A percentile compares a stretch with the other conserved stretches of the same genome.
phyloP scores from a whole-genome alignment of 768 basidiomycete genomes.

The Tulasnella calospora region DNA sequence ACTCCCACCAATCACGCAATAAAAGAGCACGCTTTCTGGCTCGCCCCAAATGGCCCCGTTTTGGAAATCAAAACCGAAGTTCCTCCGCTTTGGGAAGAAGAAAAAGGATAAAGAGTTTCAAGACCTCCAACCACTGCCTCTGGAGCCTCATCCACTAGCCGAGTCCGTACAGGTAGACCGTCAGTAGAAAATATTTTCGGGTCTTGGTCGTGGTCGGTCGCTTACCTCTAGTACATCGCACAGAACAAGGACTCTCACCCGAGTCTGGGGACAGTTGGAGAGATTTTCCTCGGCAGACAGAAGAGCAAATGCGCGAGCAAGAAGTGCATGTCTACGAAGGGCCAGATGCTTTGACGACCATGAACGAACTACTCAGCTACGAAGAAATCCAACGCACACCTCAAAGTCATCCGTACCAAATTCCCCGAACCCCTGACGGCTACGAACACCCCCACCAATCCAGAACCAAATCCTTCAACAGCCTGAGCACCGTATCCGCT shows the following conservation, averaged over 20 bases:
- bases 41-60: neutral
- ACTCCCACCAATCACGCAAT: neutral
- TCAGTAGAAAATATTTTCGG: neutral
- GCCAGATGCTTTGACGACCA: neutral
- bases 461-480: neutral
- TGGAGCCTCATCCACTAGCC: neutral
- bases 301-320: neutral
- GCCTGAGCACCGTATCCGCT: neutral
- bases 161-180: neutral
- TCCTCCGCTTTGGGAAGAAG: neutral
- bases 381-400: neutral
- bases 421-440: neutral
- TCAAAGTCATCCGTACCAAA: neutral
- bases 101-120: neutral
- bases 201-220: neutral
- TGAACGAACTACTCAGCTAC: neutral
- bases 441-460: neutral
- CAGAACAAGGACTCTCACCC: neutral
- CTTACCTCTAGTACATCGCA: neutral
- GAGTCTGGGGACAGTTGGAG: neutral
- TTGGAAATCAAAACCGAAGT: neutral
- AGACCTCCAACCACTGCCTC: neutral
- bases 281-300: neutral
- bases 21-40: neutral
- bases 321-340: neutral